Evolutionary conservation across 2,329 filamentous ascomycete species (phyloP).

Genomic region (Cordyceps javanica): DNA sequence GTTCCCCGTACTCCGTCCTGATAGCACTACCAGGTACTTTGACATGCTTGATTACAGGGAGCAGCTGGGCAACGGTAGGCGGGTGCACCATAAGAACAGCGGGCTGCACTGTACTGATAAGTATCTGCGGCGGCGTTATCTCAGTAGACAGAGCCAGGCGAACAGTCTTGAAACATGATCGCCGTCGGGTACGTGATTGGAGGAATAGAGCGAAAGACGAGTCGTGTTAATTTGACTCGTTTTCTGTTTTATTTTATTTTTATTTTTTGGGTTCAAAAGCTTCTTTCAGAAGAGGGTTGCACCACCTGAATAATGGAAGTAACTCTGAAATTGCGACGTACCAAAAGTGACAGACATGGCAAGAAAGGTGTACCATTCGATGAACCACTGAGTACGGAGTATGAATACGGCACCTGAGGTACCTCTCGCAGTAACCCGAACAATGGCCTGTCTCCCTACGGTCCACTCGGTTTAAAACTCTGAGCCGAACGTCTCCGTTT

Average conservation of each 20-base stretch:
- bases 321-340: neutral
- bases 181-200: neutral
- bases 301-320: neutral
- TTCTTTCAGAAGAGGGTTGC: neutral
- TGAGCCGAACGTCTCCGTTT: constrained; percentile 2
- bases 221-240: too few species aligned
- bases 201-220: neutral
- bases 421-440: neutral
- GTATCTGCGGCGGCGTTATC: neutral
- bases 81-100: neutral
- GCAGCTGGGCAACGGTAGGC: too few species aligned
- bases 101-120: neutral
- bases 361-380: neutral
- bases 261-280: too few species aligned
- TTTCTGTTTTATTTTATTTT: too few species aligned
- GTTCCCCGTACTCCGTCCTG: too few species aligned
- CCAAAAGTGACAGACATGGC: neutral
- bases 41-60: neutral
- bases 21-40: too few species aligned
- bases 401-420: too few species aligned
- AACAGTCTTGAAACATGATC: neutral
- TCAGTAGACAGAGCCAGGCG: neutral
- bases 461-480: constrained; percentile 13
- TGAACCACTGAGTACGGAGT: neutral
- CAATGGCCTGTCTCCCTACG: neutral